Base-by-base conservation (phyloP, 805 yeast genomes). In the Spathaspora sp. region DNA sequence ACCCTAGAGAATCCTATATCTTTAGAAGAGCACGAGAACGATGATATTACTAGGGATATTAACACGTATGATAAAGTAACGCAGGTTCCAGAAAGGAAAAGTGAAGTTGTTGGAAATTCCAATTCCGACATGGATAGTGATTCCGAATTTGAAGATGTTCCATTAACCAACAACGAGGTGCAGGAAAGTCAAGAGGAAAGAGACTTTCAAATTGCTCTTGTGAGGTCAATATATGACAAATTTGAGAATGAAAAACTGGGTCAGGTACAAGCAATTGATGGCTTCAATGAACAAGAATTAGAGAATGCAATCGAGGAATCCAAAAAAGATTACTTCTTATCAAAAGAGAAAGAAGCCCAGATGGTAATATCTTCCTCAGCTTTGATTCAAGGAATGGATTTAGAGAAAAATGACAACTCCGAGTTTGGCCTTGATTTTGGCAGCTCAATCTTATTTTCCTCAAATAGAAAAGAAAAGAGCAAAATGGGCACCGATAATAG, bases 121-220 rank as follows among this genome's bases (percentile, higher is more conserved):
- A 48, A 48, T 18, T 18, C 23, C 11, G 52, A 49, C 43, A 28
- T 4, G 7, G 59, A 54, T 14, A 52, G 55, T 43, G 59, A 59
- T 47, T 55, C 55, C 16, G 85, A 77, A 6, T 71, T 76, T 26
- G 91, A 84, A 42, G 96, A 88, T 55, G 87, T 87, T 46, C 76
- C 84, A 2, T 62, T 79, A 9, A 70, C 70, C 46, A 67, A 64
- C 42, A 55, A 51, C 5, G 55, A 53, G n/a, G 53, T 48, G 2
- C 48, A 48, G 29, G 67, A 66, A 48, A 59, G 62, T 1, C 61
- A 61, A 42, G 72, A 68, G 45, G 72, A 66, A 16, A 56, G 59
- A 31, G 62, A 64, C 12, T 39, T 52, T 14, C 63, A 65, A 18
- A 60, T 54, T 46, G 76, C 73, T 1, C 48, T 73, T 12, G 66